phyloP scores from a whole-genome alignment of 2,329 filamentous ascomycete species.

The Colletotrichum sp. region DNA sequence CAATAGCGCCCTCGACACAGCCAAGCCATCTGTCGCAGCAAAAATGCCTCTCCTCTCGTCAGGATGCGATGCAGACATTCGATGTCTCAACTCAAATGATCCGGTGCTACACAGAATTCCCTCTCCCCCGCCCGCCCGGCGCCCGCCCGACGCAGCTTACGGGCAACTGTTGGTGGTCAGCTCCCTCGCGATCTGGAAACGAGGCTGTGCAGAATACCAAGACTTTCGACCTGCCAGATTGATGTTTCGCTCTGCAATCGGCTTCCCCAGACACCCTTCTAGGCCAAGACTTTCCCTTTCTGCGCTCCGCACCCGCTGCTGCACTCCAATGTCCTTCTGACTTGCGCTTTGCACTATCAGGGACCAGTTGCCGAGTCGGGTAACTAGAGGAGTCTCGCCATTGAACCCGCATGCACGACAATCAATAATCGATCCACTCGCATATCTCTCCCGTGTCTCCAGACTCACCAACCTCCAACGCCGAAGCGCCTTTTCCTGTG shows the following conservation, averaged over 20 bases:
- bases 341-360: background rate
- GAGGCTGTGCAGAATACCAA: constrained; percentile 21
- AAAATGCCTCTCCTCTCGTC: background rate
- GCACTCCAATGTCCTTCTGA: background rate
- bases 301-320: constrained; percentile 7
- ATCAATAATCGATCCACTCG: background rate
- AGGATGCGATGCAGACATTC: background rate
- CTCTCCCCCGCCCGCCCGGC: background rate
- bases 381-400: background rate
- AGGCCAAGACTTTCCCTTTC: constrained; percentile 13
- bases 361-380: background rate
- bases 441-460: background rate
- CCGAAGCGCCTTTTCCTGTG: background rate
- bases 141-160: background rate
- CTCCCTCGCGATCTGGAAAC: constrained; percentile 10
- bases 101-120: background rate
- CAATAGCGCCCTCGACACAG: background rate
- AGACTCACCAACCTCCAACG: background rate
- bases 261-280: constrained; percentile 16
- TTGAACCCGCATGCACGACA: background rate
- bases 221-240: constrained; percentile 19
- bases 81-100: constrained; percentile 13
- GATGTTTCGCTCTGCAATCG: constrained; percentile 18
- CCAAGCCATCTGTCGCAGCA: background rate
- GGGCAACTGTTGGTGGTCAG: background rate